Percentiles rank a stretch among this genome's conserved stretches.
These are phyloP conservation scores for Suhomyces sp. DNA, from an alignment of 805 yeast genomes.

Conservation along the genomic window DNA sequence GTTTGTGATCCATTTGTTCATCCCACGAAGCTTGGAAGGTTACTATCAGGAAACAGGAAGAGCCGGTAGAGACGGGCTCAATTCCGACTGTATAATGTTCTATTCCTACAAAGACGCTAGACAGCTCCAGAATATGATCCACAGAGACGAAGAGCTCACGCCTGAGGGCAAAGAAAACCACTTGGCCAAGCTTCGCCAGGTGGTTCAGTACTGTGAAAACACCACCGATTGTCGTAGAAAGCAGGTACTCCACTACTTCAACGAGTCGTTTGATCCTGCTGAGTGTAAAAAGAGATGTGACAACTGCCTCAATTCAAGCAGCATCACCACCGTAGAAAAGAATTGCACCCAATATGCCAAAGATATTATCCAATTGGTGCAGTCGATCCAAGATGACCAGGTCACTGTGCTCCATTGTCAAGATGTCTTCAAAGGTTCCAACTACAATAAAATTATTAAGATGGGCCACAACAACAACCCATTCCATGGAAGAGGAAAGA, in stretches of 20 bases:
- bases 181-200: slow-evolving; percentile 71
- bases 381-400: slow-evolving; percentile 49
- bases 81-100: slow-evolving; percentile 78
- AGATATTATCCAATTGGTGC: slow-evolving; percentile 58
- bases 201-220: slow-evolving; percentile 89
- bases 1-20: slow-evolving; percentile 80
- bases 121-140: slow-evolving; percentile 70
- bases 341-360: slow-evolving; percentile 70
- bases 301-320: slow-evolving; percentile 58
- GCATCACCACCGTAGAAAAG: slow-evolving; percentile 44
- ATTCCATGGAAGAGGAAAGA: slow-evolving; percentile 71
- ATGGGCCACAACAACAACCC: slow-evolving; percentile 59
- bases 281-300: slow-evolving; percentile 78
- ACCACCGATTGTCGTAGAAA: slow-evolving; percentile 84
- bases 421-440: slow-evolving; percentile 77
- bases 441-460: slow-evolving; percentile 54
- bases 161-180: slow-evolving; percentile 70
- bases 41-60: slow-evolving; percentile 98
- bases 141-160: slow-evolving; percentile 67
- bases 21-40: slow-evolving; percentile 91
- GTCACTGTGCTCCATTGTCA: slow-evolving; percentile 80
- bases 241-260: slow-evolving; percentile 86
- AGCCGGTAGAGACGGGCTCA: slow-evolving; percentile 93
- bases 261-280: slow-evolving; percentile 69
- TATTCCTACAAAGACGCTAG: slow-evolving; percentile 80